These are phyloP conservation scores for Selenicereus undatus DNA, from an alignment of 148 eudicot species.

Conservation along the genomic window DNA sequence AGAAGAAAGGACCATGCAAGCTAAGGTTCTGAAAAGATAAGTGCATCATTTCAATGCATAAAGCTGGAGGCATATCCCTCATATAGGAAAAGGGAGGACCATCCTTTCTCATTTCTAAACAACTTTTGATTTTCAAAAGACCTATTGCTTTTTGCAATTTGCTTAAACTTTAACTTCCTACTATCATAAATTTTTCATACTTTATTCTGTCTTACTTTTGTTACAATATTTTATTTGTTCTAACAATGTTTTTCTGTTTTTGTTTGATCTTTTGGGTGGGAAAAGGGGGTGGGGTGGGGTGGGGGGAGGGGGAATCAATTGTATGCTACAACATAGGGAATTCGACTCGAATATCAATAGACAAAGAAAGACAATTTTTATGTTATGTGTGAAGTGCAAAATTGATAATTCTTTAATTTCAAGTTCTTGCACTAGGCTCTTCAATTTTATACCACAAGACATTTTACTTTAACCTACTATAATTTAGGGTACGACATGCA, in stretches of 20 bases:
- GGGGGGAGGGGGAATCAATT: no score
- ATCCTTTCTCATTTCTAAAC: constrained; percentile 26
- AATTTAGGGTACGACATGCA: not conserved
- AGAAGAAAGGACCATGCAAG: constrained; percentile 21
- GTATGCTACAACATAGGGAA: no score
- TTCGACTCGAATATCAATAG: no score
- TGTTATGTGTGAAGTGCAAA: no score
- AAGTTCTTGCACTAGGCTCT: no score
- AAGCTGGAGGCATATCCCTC: constrained; percentile 50
- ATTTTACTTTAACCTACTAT: no score
- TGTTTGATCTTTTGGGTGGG: no score
- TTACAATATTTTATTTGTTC: not conserved
- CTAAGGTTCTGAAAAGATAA: constrained; percentile 38
- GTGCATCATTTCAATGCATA: constrained; percentile 36
- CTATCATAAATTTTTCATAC: not conserved
- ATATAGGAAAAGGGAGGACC: constrained; percentile 27
- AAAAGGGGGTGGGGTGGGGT: no score
- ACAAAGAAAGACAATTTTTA: no score
- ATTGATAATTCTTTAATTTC: no score
- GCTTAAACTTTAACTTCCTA: constrained; percentile 13
- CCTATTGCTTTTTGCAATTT: constrained; percentile 24
- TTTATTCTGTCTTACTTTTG: constrained; percentile 5
- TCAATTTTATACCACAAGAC: no score
- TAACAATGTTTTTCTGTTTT: not conserved
- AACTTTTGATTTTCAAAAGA: constrained; percentile 20